Base-by-base conservation (phyloP, 768 basidiomycete genomes). In the Brasilioporus rufonigricans region DNA sequence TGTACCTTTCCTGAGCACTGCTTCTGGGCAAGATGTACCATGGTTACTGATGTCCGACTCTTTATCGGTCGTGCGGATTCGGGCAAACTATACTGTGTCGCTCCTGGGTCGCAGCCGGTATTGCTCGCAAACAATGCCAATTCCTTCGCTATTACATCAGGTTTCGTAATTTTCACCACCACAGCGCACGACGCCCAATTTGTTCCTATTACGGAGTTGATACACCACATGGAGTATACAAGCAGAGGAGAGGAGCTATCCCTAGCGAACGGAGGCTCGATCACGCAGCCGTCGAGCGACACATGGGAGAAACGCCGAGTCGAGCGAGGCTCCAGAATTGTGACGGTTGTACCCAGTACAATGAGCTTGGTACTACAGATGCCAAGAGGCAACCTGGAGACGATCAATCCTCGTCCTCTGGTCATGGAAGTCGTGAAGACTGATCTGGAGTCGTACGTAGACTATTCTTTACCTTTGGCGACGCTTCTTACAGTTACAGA, bases 371-470 rank as follows among this genome's bases (percentile, higher is more conserved):
- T 98, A 0, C 74, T 99, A 11, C 97, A 99, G 72, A 98, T 98
- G 96, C 97, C 96, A 0, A 76, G 97, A 60, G 97, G 97, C 1
- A 98, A 98, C 71, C 66, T 99, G 56, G 97, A 99, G 74, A 98
- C 93, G 1, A 86, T 99, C 50, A 92, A 89, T 63, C 97, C 97
- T 4, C 78, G 97, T 40, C 90, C 95, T 13, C 71, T 99, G 62
- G 94, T 98, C 18, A 84, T 97, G 77, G 81, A 86, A 52, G 86
- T 92, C 6, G 86, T 98, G 1, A 80, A 82, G 48, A 76, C 81
- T 49, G 89, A 95, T 65, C 74, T 98, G 7, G 78, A 87, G 35
- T 74, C 71, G 94, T 79, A 33, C 33, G 53, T 60, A 38, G 26
- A 44, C 24, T 38, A 18, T 26, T 1, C 31, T 29, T 52, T 39